Evolutionary conservation across 2,329 filamentous ascomycete genomes (phyloP), one percentile per base, ranked within the genome.

Genomic region (Clonostachys chloroleuca): DNA sequence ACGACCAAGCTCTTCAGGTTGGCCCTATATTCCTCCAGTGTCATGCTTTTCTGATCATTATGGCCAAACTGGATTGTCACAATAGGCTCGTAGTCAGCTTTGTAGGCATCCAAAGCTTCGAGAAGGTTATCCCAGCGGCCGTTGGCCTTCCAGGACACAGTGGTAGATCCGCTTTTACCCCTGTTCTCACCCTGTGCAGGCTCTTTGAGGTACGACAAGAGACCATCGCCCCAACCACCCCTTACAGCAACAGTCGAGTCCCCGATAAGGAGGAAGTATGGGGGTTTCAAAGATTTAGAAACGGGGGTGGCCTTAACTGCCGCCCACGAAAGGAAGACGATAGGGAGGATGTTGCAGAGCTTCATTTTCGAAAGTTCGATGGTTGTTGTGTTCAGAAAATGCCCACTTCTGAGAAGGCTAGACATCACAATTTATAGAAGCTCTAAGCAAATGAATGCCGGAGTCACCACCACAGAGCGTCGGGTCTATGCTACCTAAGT

Each of bases 151-250:
- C 78, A 84, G 0, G 74, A 78, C 4, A 70, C 72, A 0, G 81
- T 84, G 3, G 79, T 83, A 2, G 73, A 70, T 6, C 78, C 78
- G 51, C 76, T 77, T 54, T 79, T 72, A 4, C 74, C 81, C 34
- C 74, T 70, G 54, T 86, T 84, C 34, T 69, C 60, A 3, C 80
- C 81, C 36, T 65, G 64, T 0, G 80, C 78, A 0, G 72, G 70
- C 3, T 55, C 50, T 9, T 63, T 61, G 0, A 86, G 65, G 1
- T 72, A 74, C 1, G 69, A 68, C 7, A 84, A 63, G 52, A 83
- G 78, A 0, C 76, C 80, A 50, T 81, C 66, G 14, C 80, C 80
- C 80, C 80, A 83, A 20, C 78, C 75, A 16, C 74, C 75, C 30
- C 65, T 58, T 3, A 60, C 48, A 0, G 73, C 73, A 5, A 74